Base-by-base conservation (phyloP, 1,139 yeast species). In the Meyerozyma athensensis region DNA sequence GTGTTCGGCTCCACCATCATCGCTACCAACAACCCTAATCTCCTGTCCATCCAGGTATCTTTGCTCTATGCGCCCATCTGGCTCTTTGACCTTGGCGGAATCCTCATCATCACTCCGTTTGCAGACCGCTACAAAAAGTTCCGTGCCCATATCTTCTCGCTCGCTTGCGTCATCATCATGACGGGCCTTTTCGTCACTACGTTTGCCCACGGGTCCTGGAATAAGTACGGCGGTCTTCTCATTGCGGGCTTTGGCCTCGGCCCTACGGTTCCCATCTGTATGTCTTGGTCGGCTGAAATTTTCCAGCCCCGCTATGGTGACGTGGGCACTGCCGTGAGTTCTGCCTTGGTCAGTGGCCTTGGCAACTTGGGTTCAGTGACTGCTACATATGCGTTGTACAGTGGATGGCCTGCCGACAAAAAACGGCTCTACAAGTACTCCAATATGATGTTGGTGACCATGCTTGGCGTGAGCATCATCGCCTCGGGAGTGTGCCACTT, bases 1-100 rank as follows among this genome's bases (percentile, higher is more conserved):
- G 92, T 83, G 14, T 86, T 83, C 61, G 96, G 92, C 2, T 81
- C 95, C 4, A 80, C 94, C n/a, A 80, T 86, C 46, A 81, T 86
- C 48, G 61, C 72, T 37, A 74, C 74, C 7, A 79, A 81, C 48
- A 78, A 83, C 56, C 82, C 92, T 2, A 49, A 54, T 9, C 69
- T 86, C 48, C 61, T 80, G 2, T 79, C 89, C 2, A 83, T 86
- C 47, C 67, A 81, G 42, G 78, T 86, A 14, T 82, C 92, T 1
- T 69, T 86, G 33, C 67, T 86, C 41, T 82, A 84, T 48, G 96
- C 95, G 4, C 96, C 96, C 26, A 86, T 87, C 50, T 86, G 96
- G 96, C 64, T 86, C 36, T 86, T 85, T 58, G 96, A 86, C 57
- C 65, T 85, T 38, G 81, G 77, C n/a, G 92, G 89, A 1, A 87